Conservation (phyloP, 225 moss, liverwort and hornwort genomes). For the Physcomitrellopsis africana region DNA sequence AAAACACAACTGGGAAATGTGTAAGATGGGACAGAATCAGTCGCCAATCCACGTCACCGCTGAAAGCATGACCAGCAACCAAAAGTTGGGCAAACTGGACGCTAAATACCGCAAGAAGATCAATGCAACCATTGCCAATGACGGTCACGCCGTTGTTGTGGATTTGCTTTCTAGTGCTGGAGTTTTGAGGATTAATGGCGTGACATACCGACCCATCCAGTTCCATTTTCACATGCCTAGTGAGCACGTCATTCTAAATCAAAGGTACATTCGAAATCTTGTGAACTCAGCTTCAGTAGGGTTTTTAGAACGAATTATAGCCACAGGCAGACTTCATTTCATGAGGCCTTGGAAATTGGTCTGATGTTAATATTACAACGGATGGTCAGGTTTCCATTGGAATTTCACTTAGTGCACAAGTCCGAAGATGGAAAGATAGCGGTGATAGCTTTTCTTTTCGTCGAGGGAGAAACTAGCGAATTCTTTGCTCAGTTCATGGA, state of each 20-base stretch:
- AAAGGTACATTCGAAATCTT: slow-evolving; percentile 30
- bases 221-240: slow-evolving; percentile 64
- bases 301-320: too few relatives aligned
- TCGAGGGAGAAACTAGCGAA: background rate
- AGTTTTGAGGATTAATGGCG: slow-evolving; percentile 6
- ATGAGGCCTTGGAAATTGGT: too few relatives aligned
- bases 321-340: too few relatives aligned
- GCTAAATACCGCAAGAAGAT: background rate
- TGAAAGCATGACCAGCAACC: slow-evolving; percentile 10
- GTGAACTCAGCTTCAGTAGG: too few relatives aligned
- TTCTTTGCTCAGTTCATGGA: background rate
- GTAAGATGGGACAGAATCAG: slow-evolving; percentile 28
- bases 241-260: slow-evolving; percentile 49
- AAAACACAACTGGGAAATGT: slow-evolving; percentile 27
- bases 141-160: slow-evolving; percentile 25
- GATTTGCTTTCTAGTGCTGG: slow-evolving; percentile 5
- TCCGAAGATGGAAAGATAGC: background rate
- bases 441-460: background rate
- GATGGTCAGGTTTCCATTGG: background rate
- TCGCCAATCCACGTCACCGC: slow-evolving; percentile 33
- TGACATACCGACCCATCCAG: slow-evolving; percentile 24
- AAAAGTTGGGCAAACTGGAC: background rate
- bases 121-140: slow-evolving; percentile 26
- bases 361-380: too few relatives aligned
- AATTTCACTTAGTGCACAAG: background rate